Evolutionary conservation across 305 asterid genomes (phyloP), one percentile per base, ranked within the genome.

Genomic region (Petunia hybrid): DNA sequence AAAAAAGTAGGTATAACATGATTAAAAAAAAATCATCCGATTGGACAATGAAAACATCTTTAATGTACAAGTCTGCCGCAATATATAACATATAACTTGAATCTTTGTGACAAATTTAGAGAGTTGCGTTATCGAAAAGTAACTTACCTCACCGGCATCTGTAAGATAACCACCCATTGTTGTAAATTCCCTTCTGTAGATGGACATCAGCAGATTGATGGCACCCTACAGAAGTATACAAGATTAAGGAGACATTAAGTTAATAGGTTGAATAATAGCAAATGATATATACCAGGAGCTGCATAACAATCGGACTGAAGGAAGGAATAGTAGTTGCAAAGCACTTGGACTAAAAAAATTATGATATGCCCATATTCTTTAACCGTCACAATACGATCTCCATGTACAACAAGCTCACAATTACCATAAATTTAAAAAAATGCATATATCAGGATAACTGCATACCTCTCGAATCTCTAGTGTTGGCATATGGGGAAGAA

Each of bases 401-500:
- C 79, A 61, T 31, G 2, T 8, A 48, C 59, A 59, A 42, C 41
- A 63, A 40, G 59, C 16, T 12, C 60, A 46, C 41, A 41, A 78
- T 48, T 39, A 46, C 63, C 39, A 79, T 79, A 70, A 80, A 79
- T 73, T 43, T 70, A 39, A 60, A 51, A 55, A 75, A 55, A 75
- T 45, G 65, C 39, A 4, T 74, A 38, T 55, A 74, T 53, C 79
- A 74, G 39, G 62, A 75, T 73, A 53, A 14, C 14, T 55, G 39
- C 79, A 75, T 89, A 95, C 99, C 99, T 97, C 99, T 90, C 99
- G 93, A 83, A 97, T 97, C 85, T 97, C 99, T 68, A 97, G 84
- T 16, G 98, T 97, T 77, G 99, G 99, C 98, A 97, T 94, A 84
- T 94, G 99, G 69, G 99, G 99, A 85, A 97, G 99, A 87, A 97